Evolutionary conservation across 192 early-diverging fungal species (phyloP).

Genomic region (Coemansia sp.): DNA sequence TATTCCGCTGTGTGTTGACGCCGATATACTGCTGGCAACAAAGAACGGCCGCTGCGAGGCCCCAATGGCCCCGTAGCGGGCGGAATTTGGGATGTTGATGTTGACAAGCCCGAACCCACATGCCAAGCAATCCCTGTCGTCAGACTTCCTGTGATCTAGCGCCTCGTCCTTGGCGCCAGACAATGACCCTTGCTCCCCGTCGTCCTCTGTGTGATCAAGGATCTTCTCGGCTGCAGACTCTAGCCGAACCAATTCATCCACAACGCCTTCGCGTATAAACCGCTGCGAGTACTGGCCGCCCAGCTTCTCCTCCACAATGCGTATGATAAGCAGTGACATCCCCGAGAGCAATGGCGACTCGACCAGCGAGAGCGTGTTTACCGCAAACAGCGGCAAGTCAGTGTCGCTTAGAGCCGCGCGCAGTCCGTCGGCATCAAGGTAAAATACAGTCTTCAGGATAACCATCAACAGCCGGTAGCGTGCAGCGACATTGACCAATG

Average conservation of each 20-base stretch:
- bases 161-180: no score
- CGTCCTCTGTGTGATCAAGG: neutral
- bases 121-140: no score
- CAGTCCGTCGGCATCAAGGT: slow-evolving; percentile 42
- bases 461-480: slow-evolving; percentile 62
- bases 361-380: slow-evolving; percentile 6
- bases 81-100: slow-evolving; percentile 1
- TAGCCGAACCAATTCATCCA: slow-evolving; percentile 54
- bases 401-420: slow-evolving; percentile 42
- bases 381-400: slow-evolving; percentile 13
- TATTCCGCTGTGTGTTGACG: neutral
- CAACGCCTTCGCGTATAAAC: slow-evolving; percentile 74
- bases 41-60: neutral
- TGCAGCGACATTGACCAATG: slow-evolving; percentile 57
- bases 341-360: slow-evolving; percentile 18
- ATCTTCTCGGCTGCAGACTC: neutral
- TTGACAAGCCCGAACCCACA: slow-evolving; percentile 5
- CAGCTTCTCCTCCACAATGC: slow-evolving; percentile 59
- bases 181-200: no score
- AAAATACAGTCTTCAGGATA: slow-evolving; percentile 53
- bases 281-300: slow-evolving; percentile 51
- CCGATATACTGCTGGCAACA: neutral
- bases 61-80: neutral
- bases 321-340: slow-evolving; percentile 40
- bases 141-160: neutral